A percentile compares a stretch with the other conserved stretches of the same genome.
Evolutionary conservation across 2,329 filamentous ascomycete species (phyloP).

Genomic region (Orbilia oligospora): DNA sequence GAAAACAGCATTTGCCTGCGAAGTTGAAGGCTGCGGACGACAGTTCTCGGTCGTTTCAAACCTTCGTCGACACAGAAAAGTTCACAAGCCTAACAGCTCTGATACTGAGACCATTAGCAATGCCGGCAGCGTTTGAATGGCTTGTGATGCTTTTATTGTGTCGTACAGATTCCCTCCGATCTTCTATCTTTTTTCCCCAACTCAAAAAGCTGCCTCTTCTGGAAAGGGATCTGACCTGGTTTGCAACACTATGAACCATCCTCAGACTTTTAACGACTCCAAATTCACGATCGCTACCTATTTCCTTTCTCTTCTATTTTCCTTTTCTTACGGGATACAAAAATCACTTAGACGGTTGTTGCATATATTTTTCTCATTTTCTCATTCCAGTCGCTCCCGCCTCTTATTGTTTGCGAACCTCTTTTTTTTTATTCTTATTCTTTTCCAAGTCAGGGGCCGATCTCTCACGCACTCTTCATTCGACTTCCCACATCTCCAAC

Average conservation of each 20-base stretch:
- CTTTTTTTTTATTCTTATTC: constrained; percentile 9
- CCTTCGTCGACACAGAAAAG: constrained; percentile 91
- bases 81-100: constrained; percentile 78
- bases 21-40: constrained; percentile 93
- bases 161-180: constrained; percentile 8
- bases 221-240: constrained; percentile 43
- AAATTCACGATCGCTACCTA: constrained; percentile 51
- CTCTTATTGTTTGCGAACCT: not conserved
- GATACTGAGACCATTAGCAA: constrained; percentile 60
- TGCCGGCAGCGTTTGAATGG: constrained; percentile 53
- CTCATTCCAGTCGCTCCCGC: constrained; percentile 47
- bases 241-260: constrained; percentile 19
- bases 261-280: constrained; percentile 38
- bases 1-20: constrained; percentile 85
- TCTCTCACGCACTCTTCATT: not conserved
- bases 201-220: constrained; percentile 45
- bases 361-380: constrained; percentile 48
- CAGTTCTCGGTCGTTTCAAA: constrained; percentile 99
- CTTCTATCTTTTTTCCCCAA: constrained; percentile 33
- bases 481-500: constrained; percentile 2
- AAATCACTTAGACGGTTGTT: constrained; percentile 59
- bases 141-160: constrained; percentile 18
- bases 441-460: constrained; percentile 14
- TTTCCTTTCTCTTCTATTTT: constrained; percentile 34
- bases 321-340: constrained; percentile 50